Evolutionary conservation across 257 asterid genomes (phyloP), one percentile per base, ranked within the genome.

Genomic region (Cinchona pubescens): DNA sequence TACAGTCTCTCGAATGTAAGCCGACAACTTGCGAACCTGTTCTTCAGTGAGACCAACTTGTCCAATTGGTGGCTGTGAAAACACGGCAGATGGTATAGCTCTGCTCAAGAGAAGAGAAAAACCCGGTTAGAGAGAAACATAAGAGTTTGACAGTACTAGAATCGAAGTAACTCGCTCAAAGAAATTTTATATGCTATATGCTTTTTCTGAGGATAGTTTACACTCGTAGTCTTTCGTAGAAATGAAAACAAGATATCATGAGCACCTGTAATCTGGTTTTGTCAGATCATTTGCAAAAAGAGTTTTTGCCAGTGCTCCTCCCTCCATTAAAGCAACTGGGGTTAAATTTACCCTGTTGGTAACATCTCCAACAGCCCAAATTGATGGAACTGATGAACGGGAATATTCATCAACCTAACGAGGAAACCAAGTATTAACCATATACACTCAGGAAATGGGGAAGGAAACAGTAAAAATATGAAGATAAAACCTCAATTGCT

Each of bases 311-410:
- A 95, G 49, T 78, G 99, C 98, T 72, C 91, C 97, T 80, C 99
- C 99, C 82, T 95, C 99, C 98, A 95, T 95, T 80, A 95, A 84
- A 83, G 99, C 99, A 78, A 95, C 99, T 29, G 99, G 99, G 75
- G 99, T 95, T 87, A 95, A 85, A 88, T 95, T 95, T 75, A 92
- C 86, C 85, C 99, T 92, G 81, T 95, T 96, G 63, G 99, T 95
- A 71, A 85, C 99, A 84, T 95, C 99, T 82, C 99, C 99, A 68
- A 95, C 99, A 7, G 96, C 99, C 97, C 98, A 95, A 83, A 95
- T 95, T 72, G 98, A 92, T 69, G 98, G 96, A 81, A 95, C 91
- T 71, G 98, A 92, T 69, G 98, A 78, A 59, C 80, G 96, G 21
- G 98, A 95, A 85, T 86, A 92, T 81, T 94, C 97, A 73, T 92